A percentile compares a stretch with the other conserved stretches of the same genome.
Conservation (phyloP, 306 rosid genomes). For the Rubus idaeus region DNA sequence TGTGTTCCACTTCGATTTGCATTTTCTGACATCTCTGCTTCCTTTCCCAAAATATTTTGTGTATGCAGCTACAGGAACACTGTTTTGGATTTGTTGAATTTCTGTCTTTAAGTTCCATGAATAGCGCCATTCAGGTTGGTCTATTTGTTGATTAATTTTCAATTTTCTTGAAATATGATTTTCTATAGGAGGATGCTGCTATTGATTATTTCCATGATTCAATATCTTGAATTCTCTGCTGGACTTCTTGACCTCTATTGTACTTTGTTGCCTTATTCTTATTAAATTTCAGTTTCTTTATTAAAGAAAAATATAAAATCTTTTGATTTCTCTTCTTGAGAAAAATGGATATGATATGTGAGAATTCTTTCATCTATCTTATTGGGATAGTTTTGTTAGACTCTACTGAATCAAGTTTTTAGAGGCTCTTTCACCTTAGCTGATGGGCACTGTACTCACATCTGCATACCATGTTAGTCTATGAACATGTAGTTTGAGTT, state of each 20-base stretch:
- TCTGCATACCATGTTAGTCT: neutral
- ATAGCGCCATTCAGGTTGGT: slow-evolving; percentile 62
- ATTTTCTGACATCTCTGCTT: slow-evolving; percentile 24
- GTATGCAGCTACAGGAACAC: slow-evolving; percentile 66
- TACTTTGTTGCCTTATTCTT: neutral
- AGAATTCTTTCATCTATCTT: slow-evolving; percentile 7
- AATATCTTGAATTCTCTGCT: neutral
- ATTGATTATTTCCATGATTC: neutral
- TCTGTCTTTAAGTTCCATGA: slow-evolving; percentile 53
- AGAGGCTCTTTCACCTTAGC: neutral
- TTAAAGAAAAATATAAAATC: neutral
- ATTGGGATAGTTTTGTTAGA: neutral
- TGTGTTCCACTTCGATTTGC: neutral
- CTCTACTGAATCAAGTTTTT: slow-evolving; percentile 1
- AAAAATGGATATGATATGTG: neutral
- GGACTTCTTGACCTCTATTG: neutral
- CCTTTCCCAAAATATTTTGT: slow-evolving; percentile 13
- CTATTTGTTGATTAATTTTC: slow-evolving; percentile 14
- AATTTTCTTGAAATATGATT: slow-evolving; percentile 9
- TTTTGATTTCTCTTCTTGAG: neutral
- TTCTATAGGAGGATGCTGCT: neutral
- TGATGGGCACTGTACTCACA: neutral
- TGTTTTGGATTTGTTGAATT: slow-evolving; percentile 87
- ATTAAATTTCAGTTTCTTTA: neutral
- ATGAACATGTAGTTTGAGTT: neutral